Evolutionary conservation across 1,139 yeast species (phyloP).

Genomic region (Nadsonia commutata): DNA sequence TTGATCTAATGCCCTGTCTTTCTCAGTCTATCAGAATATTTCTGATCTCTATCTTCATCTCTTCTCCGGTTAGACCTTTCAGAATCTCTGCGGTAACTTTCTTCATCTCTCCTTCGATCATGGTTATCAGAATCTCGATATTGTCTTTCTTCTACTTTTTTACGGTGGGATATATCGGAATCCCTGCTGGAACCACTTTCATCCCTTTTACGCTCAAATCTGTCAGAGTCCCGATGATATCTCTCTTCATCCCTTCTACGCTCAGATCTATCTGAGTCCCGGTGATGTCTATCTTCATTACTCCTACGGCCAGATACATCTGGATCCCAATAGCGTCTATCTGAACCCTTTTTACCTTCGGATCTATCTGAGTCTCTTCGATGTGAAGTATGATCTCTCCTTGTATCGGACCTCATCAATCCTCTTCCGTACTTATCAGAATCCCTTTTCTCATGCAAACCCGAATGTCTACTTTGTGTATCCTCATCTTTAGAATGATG

Average conservation of each 20-base stretch:
- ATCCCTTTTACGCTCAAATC: not conserved
- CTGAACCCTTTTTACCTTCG: not conserved
- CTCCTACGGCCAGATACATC: conserved; percentile 2
- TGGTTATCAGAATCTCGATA: conserved; percentile 3
- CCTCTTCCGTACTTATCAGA: not conserved
- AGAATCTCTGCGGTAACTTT: conserved; percentile 2
- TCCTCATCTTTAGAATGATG: too few species aligned
- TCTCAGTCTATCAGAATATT: not conserved
- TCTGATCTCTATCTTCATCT: not conserved
- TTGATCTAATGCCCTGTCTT: too few species aligned
- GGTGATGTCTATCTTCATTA: conserved; percentile 1
- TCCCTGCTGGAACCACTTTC: not conserved
- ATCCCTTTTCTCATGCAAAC: not conserved
- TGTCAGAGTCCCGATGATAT: conserved; percentile 2
- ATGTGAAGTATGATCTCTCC: not conserved
- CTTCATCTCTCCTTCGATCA: conserved; percentile 1
- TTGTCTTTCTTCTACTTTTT: too few species aligned
- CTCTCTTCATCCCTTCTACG: conserved; percentile 3
- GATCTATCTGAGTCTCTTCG: not conserved
- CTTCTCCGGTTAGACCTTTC: conserved; percentile 1
- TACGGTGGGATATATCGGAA: too few species aligned
- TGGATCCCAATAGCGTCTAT: too few species aligned
- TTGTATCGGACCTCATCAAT: not conserved
- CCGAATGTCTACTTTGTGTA: too few species aligned
- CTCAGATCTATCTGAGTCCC: conserved; percentile 4